A percentile compares a stretch with the other conserved stretches of the same genome.
Evolutionary conservation across 129 eudicot genomes (phyloP).

Genomic region (Logfia minima): DNA sequence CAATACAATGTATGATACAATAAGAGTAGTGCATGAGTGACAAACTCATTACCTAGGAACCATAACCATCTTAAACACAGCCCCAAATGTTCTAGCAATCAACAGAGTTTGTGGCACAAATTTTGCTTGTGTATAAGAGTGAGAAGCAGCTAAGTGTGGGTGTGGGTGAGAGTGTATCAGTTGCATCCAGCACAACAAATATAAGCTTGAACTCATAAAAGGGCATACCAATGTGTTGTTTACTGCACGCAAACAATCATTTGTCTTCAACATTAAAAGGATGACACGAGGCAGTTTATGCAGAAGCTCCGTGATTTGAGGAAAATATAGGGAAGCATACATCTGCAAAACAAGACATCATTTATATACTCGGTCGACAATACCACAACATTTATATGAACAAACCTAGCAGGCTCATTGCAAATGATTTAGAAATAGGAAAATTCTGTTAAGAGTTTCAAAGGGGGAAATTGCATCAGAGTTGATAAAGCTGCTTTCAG

Average conservation of each 20-base stretch:
- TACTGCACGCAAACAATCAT: not conserved
- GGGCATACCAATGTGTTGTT: not conserved
- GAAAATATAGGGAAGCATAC: conserved; percentile 95
- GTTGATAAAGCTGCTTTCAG: not conserved
- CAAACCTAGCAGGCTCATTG: too few relatives aligned
- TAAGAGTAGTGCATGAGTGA: too few relatives aligned
- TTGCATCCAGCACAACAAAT: not conserved
- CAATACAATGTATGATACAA: too few relatives aligned
- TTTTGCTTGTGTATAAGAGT: too few relatives aligned
- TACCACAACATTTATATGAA: not conserved
- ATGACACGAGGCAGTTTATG: conserved; percentile 90
- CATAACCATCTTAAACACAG: too few relatives aligned
- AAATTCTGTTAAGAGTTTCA: too few relatives aligned
- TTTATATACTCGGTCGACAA: not conserved
- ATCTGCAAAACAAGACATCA: conserved; percentile 48
- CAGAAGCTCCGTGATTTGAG: conserved; percentile 89
- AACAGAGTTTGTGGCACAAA: too few relatives aligned
- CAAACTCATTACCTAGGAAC: too few relatives aligned
- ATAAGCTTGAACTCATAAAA: not conserved
- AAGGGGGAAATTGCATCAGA: not conserved
- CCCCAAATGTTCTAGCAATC: too few relatives aligned
- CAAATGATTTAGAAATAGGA: too few relatives aligned
- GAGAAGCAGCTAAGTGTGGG: too few relatives aligned
- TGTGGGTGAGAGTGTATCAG: not conserved
- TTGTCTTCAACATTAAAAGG: conserved; percentile 70